Conservation (phyloP, 371 early-diverging fungal species). For the Haplosporangium sp. region DNA sequence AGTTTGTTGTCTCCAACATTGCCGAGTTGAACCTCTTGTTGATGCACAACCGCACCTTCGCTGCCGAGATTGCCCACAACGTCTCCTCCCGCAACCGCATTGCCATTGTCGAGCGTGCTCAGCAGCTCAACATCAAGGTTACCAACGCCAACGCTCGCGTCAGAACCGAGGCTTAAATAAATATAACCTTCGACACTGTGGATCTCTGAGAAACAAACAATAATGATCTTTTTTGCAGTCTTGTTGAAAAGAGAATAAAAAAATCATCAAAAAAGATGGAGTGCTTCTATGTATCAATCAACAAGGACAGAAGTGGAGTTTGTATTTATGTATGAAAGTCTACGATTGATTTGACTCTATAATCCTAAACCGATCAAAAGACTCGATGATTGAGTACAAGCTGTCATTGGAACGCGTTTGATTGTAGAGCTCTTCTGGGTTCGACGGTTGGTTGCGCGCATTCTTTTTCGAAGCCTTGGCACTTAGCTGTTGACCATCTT, state of each 20-base stretch:
- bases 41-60: conserved; percentile 99
- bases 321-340: background rate
- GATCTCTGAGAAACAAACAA: conserved; percentile 7
- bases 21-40: conserved; percentile 96
- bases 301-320: background rate
- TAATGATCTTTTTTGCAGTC: conserved; percentile 9
- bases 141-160: conserved; percentile 98
- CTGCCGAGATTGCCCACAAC: conserved; percentile 99
- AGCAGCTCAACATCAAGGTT: conserved; percentile 97
- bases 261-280: conserved; percentile 27
- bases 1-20: conserved; percentile 96
- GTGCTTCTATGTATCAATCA: conserved; percentile 1
- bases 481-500: conserved; percentile 20
- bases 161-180: conserved; percentile 86
- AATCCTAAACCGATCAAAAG: conserved; percentile 48
- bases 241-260: conserved; percentile 15
- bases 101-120: conserved; percentile 97
- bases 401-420: conserved; percentile 40
- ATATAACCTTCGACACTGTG: conserved; percentile 1
- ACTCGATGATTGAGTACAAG: conserved; percentile 36
- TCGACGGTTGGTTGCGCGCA: conserved; percentile 8
- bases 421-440: conserved; percentile 23
- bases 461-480: conserved; percentile 6
- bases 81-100: conserved; percentile 98
- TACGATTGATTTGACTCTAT: conserved; percentile 30